phyloP scores from a whole-genome alignment of 768 basidiomycete species.

The Cubamyces lactineus region DNA sequence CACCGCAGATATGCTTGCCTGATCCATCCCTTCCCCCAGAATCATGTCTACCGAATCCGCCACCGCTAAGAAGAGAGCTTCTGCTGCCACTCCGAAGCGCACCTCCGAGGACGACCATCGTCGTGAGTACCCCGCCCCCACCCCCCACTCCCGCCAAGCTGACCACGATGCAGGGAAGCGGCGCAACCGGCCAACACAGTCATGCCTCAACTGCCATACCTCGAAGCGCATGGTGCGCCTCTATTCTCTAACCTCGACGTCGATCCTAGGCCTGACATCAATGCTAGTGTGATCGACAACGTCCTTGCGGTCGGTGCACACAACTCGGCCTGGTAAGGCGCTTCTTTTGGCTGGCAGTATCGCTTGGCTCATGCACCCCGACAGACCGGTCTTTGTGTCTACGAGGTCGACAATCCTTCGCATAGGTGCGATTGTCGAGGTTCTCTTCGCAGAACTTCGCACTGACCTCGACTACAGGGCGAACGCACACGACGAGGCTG shows the following conservation, averaged over 20 bases:
- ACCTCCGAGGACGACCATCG: constrained; percentile 54
- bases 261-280: neutral
- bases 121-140: constrained; percentile 23
- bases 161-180: constrained; percentile 38
- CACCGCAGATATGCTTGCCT: constrained; percentile 1
- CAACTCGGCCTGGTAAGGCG: constrained; percentile 43
- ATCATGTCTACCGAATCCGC: constrained; percentile 31
- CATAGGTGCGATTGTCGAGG: constrained; percentile 46
- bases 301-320: constrained; percentile 50
- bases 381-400: constrained; percentile 81
- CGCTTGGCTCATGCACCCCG: neutral
- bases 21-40: constrained; percentile 17
- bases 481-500: constrained; percentile 60
- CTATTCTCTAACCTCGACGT: neutral
- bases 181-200: constrained; percentile 74
- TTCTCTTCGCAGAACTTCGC: no score
- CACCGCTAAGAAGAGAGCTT: constrained; percentile 32
- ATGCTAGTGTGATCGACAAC: constrained; percentile 49
- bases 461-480: constrained; percentile 2
- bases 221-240: constrained; percentile 69
- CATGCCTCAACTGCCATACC: constrained; percentile 73
- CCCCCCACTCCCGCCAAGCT: constrained; percentile 31
- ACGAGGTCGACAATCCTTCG: constrained; percentile 79
- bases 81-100: constrained; percentile 33
- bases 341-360: neutral